phyloP scores from a whole-genome alignment of 2,329 filamentous ascomycete species.

The Colletotrichum nymphaeae region DNA sequence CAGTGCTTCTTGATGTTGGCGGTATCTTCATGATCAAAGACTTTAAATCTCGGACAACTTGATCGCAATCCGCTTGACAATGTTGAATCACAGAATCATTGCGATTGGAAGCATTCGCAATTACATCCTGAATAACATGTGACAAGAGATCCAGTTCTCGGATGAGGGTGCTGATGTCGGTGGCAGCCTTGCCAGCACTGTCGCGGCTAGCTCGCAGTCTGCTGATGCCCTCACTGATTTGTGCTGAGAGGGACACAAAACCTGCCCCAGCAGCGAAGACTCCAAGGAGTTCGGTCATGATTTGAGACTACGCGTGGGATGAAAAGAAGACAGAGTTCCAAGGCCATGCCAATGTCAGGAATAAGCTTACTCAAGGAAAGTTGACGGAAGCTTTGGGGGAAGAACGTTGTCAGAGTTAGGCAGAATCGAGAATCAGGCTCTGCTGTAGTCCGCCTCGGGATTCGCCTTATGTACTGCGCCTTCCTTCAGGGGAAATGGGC shows the following conservation, averaged over 20 bases:
- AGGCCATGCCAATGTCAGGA: too few relatives aligned
- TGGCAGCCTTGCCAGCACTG: not conserved
- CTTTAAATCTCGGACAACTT: not conserved
- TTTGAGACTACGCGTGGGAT: not conserved
- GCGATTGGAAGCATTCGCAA: not conserved
- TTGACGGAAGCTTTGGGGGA: not conserved
- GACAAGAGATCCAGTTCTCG: not conserved
- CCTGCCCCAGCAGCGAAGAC: not conserved
- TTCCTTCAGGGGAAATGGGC: too few relatives aligned
- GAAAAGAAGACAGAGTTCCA: not conserved
- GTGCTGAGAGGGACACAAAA: not conserved
- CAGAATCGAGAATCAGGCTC: not conserved
- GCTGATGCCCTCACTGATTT: not conserved
- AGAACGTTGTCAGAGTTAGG: not conserved
- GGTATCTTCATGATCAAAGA: not conserved
- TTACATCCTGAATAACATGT: not conserved
- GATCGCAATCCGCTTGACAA: not conserved
- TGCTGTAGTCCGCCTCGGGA: too few relatives aligned
- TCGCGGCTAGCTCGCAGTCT: not conserved
- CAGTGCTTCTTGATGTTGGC: not conserved
- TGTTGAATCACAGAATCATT: not conserved
- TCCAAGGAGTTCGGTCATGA: not conserved
- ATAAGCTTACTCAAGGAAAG: not conserved
- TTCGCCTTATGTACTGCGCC: too few relatives aligned
- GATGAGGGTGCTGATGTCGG: not conserved